Percentiles rank a stretch among this genome's conserved stretches.
These are phyloP conservation scores for Syzygium grande DNA, from an alignment of 345 rosid species.

Conservation along the genomic window DNA sequence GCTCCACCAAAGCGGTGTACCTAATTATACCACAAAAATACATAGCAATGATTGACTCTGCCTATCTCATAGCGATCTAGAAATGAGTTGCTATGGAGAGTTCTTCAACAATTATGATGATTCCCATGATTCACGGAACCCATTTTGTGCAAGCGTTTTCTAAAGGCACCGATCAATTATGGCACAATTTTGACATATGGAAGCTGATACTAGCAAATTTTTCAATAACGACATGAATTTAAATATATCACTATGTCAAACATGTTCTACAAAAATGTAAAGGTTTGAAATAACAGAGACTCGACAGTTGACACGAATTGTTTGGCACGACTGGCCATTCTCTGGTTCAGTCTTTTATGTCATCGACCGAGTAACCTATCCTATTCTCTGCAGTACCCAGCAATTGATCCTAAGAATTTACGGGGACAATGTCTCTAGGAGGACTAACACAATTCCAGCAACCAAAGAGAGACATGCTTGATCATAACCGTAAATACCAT, in stretches of 20 bases:
- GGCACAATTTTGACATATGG: background rate
- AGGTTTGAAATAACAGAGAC: background rate
- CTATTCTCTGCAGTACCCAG: background rate
- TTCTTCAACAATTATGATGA: background rate
- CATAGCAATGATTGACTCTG: rapidly evolving
- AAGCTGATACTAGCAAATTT: background rate
- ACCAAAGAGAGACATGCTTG: background rate
- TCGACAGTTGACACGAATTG: background rate
- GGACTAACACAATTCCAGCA: background rate
- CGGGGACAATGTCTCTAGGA: background rate
- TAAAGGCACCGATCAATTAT: background rate
- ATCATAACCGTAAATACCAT: background rate
- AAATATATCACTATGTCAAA: background rate
- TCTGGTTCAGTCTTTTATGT: background rate
- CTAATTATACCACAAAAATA: slow-evolving; percentile 8
- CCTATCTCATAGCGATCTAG: background rate
- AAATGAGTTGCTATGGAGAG: background rate
- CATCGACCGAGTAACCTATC: background rate
- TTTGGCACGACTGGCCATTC: background rate
- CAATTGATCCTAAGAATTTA: background rate
- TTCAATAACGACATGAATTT: background rate
- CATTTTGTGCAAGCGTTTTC: background rate
- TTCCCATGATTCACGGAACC: background rate
- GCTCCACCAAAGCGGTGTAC: slow-evolving; percentile 69
- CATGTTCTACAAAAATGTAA: background rate